Base-by-base conservation (phyloP, 345 rosid species). In the Psidium friedrichsthalianum region DNA sequence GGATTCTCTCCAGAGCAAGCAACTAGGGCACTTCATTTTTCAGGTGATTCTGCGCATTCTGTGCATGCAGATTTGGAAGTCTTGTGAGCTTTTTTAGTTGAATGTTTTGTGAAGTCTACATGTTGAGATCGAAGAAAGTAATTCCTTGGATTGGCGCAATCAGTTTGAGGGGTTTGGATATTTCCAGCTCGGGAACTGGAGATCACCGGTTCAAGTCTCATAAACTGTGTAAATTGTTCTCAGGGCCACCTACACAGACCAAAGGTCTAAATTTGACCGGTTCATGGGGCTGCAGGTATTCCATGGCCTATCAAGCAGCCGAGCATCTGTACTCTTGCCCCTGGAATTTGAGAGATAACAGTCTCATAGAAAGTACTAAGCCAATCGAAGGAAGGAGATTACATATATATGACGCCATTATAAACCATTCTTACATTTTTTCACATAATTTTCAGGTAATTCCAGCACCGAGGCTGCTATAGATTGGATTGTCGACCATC, bases 401-500 rank as follows among this genome's bases (percentile, higher is more conserved):
- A 36, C 59, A 36, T 11, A 32, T 20, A 6, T 29, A 53, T 53
- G 64, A 32, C 42, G 59, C 80, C 80, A 40, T 18, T 21, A 69
- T 36, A 6, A 36, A 20, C 36, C 76, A 18, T 85, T 22, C 20
- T 64, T 53, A 44, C 21, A 58, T n/a, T 32, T 57, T 20, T 56
- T 27, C 15, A 29, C 57, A 21, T 27, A 40, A 56, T 54, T 25
- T 85, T 42, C 86, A 96, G 99, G 98, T 44, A 96, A 94, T 91
- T 44, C 88, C 85, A 88, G 87, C 82, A 82, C 92, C 54, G 95
- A 94, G 86, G 90, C 89, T 86, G 98, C 98, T 86, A 91, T 95
- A 84, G 89, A 92, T 88, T 96, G 99, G 99, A 83, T 95, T 86
- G 82, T 94, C 82, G 95, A 94, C 89, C 98, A 95, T 83, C 96